These are phyloP conservation scores for Trichosporon inkin DNA, from an alignment of 1,284 basidiomycete species.

Conservation along the genomic window DNA sequence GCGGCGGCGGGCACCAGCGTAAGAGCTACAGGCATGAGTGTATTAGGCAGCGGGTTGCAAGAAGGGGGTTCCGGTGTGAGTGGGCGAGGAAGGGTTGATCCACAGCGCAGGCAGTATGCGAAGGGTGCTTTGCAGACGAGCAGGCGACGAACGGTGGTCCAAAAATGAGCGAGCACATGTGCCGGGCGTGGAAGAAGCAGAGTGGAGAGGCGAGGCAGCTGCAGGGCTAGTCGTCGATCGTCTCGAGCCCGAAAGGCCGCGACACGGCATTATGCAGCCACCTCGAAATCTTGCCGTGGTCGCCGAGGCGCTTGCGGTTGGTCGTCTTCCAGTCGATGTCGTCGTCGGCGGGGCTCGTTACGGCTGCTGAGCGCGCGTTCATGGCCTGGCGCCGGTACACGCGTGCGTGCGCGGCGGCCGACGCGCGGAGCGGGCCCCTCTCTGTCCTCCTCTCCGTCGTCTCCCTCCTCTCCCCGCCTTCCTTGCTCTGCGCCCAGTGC, in stretches of 20 bases:
- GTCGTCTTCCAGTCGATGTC: not conserved
- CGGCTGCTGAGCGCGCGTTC: not conserved
- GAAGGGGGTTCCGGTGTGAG: too few species aligned
- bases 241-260: conserved; percentile 10
- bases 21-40: too few species aligned
- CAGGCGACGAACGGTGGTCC: too few species aligned
- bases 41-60: too few species aligned
- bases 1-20: too few species aligned
- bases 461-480: conserved; percentile 1
- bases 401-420: conserved; percentile 7
- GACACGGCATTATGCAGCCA: conserved; percentile 6
- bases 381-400: not conserved
- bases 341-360: not conserved
- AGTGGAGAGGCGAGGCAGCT: too few species aligned
- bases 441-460: not conserved
- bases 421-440: conserved; percentile 8
- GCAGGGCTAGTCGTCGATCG: not conserved
- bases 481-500: not conserved
- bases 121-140: too few species aligned
- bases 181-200: too few species aligned
- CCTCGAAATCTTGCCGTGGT: not conserved
- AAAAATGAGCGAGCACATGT: too few species aligned
- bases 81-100: too few species aligned
- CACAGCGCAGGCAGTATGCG: too few species aligned
- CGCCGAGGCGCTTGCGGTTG: not conserved